Evolutionary conservation across 2,329 filamentous ascomycete species (phyloP), one percentile per base, ranked within the genome.

Genomic region (Furcasterigmium sp.): DNA sequence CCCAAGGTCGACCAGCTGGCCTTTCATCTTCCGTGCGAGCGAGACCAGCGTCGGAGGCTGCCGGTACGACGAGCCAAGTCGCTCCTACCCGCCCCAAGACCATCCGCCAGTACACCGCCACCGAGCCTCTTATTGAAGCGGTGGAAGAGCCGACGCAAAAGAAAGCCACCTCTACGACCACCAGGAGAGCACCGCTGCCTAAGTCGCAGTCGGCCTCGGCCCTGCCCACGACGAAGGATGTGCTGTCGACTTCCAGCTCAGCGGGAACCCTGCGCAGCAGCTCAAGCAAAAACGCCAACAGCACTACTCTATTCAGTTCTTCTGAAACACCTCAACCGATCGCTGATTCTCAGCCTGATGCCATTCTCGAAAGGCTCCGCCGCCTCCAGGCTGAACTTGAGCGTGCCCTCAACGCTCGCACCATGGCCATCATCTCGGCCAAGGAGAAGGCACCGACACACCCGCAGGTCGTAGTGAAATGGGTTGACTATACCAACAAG

Each of bases 401-500:
- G 51, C 68, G 80, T 37, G 79, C 80, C 3, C 63, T 84, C 8
- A 84, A 84, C 52, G 70, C 80, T 30, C 73, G 81, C 55, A 72
- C 78, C 1, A 82, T 80, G 72, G 80, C 80, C 17, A 69, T 81
- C 42, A 67, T 82, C 39, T 74, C 72, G 0, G 68, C 75, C 9
- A 75, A 78, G 63, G 67, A 74, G 45, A 63, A 72, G 48, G 61
- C 73, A 43, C 67, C 75, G 57, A 57, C 81, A 48, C 62, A 84
- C 58, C 75, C 84, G 57, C 65, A 82, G 57, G 77, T 84, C 36
- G 80, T 84, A 11, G 78, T 84, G 10, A 89, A 91, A 58, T 93
- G 87, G 87, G 87, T 93, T 7, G 87, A 93, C 59, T 93, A 93
- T 61, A 89, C 86, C 46, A 88, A 90, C 63, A 90, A 90, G 59